Conservation (phyloP, 148 eudicot species). For the Rhododendron williamsianum region DNA sequence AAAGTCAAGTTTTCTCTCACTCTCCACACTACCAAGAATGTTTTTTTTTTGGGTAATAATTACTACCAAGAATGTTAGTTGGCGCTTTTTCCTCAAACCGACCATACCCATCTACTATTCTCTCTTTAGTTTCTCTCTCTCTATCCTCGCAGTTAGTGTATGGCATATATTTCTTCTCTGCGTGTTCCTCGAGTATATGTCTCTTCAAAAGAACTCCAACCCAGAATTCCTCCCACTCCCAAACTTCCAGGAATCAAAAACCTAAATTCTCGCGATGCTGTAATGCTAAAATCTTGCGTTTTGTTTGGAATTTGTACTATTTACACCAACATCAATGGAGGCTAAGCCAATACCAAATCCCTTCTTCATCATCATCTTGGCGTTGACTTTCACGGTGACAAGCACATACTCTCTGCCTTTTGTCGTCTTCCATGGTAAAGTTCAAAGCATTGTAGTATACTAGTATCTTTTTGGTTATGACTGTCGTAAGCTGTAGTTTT, state of each 20-base stretch:
- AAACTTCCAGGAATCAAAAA: not conserved
- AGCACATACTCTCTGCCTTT: slow-evolving; percentile 29
- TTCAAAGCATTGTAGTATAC: not conserved
- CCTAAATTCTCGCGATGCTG: not conserved
- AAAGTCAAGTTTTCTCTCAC: too few species aligned
- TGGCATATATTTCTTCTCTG: not conserved
- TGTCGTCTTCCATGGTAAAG: slow-evolving; percentile 45
- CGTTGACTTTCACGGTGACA: slow-evolving; percentile 12
- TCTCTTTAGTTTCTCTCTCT: not conserved
- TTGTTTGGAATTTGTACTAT: not conserved
- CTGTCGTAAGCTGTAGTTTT: not conserved
- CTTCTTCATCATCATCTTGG: slow-evolving; percentile 9
- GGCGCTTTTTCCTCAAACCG: not conserved
- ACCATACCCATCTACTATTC: not conserved
- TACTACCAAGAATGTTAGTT: not conserved
- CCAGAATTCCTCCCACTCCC: not conserved
- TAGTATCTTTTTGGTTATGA: not conserved
- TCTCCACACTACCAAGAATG: too few species aligned
- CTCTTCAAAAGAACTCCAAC: not conserved
- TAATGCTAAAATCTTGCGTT: not conserved
- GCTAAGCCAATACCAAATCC: not conserved
- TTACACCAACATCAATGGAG: slow-evolving; percentile 6
- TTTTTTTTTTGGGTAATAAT: not conserved
- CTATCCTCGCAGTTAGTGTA: not conserved
- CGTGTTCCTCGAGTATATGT: not conserved